phyloP scores from a whole-genome alignment of 2,329 filamentous ascomycete species.

The Ophiocordyceps camponoti-leonardi region DNA sequence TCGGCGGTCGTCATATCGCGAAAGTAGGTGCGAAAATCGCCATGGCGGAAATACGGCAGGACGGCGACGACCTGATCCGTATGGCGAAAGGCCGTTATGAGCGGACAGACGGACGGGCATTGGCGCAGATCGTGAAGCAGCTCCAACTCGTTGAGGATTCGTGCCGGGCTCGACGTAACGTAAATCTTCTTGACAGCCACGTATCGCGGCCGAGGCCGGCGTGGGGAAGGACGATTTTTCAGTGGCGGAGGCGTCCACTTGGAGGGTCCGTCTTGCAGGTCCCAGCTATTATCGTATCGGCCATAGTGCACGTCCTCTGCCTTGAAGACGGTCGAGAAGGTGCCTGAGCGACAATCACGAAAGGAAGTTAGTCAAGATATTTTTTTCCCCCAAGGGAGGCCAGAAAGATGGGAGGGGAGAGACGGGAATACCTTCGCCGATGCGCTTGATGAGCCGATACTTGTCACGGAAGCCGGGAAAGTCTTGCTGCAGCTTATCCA shows the following conservation, averaged over 20 bases:
- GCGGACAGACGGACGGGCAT: conserved; percentile 73
- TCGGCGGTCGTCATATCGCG: conserved; percentile 73
- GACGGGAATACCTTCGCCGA: conserved; percentile 67
- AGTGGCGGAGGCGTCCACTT: conserved; percentile 54
- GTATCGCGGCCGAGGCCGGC: conserved; percentile 39
- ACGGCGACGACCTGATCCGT: conserved; percentile 92
- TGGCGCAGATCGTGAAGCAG: conserved; percentile 74
- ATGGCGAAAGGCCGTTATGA: conserved; percentile 92
- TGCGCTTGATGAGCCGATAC: conserved; percentile 87
- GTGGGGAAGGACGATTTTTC: conserved; percentile 21
- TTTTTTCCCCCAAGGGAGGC: not conserved
- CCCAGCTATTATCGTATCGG: conserved; percentile 73
- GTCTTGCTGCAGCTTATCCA: conserved; percentile 63
- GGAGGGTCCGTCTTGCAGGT: conserved; percentile 48
- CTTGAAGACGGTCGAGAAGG: conserved; percentile 98
- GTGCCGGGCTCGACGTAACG: conserved; percentile 82
- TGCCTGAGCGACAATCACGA: conserved; percentile 49
- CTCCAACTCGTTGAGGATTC: conserved; percentile 93
- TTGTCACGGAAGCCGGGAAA: conserved; percentile 72
- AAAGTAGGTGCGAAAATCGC: conserved; percentile 91
- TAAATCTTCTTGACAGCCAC: conserved; percentile 99
- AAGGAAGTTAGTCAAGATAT: not conserved
- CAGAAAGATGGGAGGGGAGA: not conserved
- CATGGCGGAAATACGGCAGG: conserved; percentile 87
- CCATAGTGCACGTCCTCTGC: conserved; percentile 85